A percentile compares a stretch with the other conserved stretches of the same genome.
Evolutionary conservation across 345 rosid species (phyloP).

Genomic region (Fremontodendron californicum): DNA sequence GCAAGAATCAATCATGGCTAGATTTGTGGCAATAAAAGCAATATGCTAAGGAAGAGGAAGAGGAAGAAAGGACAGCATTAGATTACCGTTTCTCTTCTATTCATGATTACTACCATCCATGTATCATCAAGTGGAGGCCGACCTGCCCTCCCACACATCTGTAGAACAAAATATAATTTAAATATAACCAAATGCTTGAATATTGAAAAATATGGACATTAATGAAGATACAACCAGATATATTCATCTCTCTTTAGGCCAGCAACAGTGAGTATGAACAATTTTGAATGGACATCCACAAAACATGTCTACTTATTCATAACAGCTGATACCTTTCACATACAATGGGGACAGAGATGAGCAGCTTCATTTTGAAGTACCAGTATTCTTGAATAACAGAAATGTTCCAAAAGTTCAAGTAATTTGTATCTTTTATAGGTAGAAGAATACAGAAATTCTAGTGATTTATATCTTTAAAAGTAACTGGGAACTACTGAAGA

Average conservation of each 20-base stretch:
- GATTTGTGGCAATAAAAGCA: constrained; percentile 13
- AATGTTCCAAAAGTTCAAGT: background rate
- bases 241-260: background rate
- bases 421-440: background rate
- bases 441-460: background rate
- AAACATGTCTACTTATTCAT: background rate
- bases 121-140: constrained; percentile 97
- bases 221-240: constrained; percentile 10
- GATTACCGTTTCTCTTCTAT: constrained; percentile 84
- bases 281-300: background rate
- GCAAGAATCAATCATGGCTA: constrained; percentile 8
- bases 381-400: background rate
- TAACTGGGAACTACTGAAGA: background rate
- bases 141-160: constrained; percentile 99
- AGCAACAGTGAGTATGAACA: background rate
- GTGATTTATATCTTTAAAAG: background rate
- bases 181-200: background rate
- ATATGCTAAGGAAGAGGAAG: constrained; percentile 7
- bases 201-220: background rate
- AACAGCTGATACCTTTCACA: background rate
- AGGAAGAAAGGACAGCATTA: constrained; percentile 13
- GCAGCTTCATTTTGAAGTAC: background rate
- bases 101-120: constrained; percentile 82
- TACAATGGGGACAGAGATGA: background rate
- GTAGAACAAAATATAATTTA: constrained; percentile 11